Conservation (phyloP, 768 basidiomycete genomes). For the Lactifluus subvellereus region DNA sequence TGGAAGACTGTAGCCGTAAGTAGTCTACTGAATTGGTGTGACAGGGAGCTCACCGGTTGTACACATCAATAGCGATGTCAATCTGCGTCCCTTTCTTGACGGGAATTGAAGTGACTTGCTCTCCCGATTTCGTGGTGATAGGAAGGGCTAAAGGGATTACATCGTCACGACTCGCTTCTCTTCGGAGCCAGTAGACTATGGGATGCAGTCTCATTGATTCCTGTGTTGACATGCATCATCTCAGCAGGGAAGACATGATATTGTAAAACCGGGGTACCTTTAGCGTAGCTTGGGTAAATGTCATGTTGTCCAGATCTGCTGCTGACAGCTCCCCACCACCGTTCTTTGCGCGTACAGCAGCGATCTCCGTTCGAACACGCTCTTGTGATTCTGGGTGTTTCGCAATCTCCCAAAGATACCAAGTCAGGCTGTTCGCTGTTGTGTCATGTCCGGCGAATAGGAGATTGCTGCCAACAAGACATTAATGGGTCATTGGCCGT, state of each 20-base stretch:
- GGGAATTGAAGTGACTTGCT: slow-evolving; percentile 1
- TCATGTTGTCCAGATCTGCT: slow-evolving; percentile 1
- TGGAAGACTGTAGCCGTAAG: neutral
- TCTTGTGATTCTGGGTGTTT: no score
- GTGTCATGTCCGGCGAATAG: neutral
- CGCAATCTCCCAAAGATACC: neutral
- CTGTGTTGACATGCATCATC: neutral
- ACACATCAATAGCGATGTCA: neutral
- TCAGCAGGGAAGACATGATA: neutral
- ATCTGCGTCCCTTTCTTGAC: slow-evolving; percentile 1
- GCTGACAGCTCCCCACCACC: neutral
- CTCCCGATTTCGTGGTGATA: neutral
- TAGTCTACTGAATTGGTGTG: no score
- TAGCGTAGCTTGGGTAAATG: neutral
- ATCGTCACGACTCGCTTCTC: slow-evolving; percentile 21
- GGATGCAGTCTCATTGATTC: slow-evolving; percentile 17
- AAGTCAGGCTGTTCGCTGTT: neutral
- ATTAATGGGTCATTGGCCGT: neutral
- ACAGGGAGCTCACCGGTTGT: slow-evolving; percentile 1
- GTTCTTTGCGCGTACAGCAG: neutral
- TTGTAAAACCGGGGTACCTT: neutral
- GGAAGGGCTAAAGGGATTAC: slow-evolving; percentile 22
- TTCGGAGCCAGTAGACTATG: slow-evolving; percentile 2
- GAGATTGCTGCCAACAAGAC: no score
- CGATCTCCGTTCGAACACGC: no score